Percentiles rank a stretch among this genome's conserved stretches.
Evolutionary conservation across 495 filamentous ascomycete genomes (phyloP).

Genomic region (Penicillium simplicissimum): DNA sequence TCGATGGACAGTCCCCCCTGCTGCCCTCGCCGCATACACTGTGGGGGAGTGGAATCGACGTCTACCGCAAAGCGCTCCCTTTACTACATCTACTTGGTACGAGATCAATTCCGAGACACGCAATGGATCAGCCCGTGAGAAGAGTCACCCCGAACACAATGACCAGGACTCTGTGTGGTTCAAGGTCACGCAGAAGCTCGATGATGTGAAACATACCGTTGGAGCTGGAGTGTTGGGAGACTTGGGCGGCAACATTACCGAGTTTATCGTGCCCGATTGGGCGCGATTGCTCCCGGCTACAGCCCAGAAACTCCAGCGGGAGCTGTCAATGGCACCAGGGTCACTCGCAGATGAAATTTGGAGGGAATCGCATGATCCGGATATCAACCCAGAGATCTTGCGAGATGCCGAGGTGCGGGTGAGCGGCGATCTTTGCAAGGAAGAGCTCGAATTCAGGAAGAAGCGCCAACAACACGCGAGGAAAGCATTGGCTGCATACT

Average conservation of each 20-base stretch:
- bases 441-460: constrained; percentile 71
- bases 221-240: constrained; percentile 59
- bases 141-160: neutral
- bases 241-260: constrained; percentile 64
- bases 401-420: constrained; percentile 79
- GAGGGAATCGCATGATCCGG: constrained; percentile 81
- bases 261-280: constrained; percentile 80
- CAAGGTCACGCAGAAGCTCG: constrained; percentile 58
- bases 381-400: constrained; percentile 80
- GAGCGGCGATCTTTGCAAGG: constrained; percentile 76
- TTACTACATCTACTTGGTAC: constrained; percentile 22
- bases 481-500: constrained; percentile 75
- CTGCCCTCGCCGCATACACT: constrained; percentile 36
- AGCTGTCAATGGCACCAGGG: constrained; percentile 81
- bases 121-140: neutral
- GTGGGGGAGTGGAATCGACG: constrained; percentile 31
- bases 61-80: constrained; percentile 23
- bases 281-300: constrained; percentile 71
- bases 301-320: constrained; percentile 79
- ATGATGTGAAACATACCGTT: constrained; percentile 50
- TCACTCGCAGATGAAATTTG: constrained; percentile 91
- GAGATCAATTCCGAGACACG: constrained; percentile 17
- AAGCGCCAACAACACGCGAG: constrained; percentile 64
- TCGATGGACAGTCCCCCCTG: constrained; percentile 43
- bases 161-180: constrained; percentile 55